These are phyloP conservation scores for Kwoniella pini DNA, from an alignment of 768 basidiomycete genomes.

Conservation along the genomic window DNA sequence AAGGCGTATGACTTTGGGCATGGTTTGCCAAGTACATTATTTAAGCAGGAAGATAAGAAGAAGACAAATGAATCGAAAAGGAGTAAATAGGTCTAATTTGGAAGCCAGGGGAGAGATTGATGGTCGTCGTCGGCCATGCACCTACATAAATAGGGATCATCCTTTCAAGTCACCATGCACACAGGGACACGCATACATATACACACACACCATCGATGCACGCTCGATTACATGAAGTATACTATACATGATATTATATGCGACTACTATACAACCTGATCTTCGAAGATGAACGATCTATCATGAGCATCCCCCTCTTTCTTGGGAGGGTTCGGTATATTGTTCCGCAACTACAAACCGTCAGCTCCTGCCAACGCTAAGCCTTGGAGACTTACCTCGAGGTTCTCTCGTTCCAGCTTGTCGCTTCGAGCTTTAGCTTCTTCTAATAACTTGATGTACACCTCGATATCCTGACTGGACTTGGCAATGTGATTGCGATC, in stretches of 20 bases:
- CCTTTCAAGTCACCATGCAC: neutral
- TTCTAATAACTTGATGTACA: slow-evolving; percentile 21
- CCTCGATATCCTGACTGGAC: neutral
- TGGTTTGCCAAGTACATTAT: neutral
- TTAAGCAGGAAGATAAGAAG: too few species aligned
- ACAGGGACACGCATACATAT: neutral
- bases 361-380: neutral
- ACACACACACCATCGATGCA: neutral
- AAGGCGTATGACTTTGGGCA: too few species aligned
- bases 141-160: neutral
- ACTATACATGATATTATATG: neutral
- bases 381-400: slow-evolving; percentile 30
- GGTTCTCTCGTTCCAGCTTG: slow-evolving; percentile 29
- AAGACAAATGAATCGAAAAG: too few species aligned
- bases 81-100: too few species aligned
- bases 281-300: neutral
- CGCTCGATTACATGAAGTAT: neutral
- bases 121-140: too few species aligned
- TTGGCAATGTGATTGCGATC: neutral
- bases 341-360: slow-evolving; percentile 5
- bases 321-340: neutral
- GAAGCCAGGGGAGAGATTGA: too few species aligned
- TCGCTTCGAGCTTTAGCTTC: slow-evolving; percentile 25
- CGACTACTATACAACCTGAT: neutral
- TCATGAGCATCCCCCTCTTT: neutral